Evolutionary conservation across 306 rosid species (phyloP).

Genomic region (Canavalia gladiata): DNA sequence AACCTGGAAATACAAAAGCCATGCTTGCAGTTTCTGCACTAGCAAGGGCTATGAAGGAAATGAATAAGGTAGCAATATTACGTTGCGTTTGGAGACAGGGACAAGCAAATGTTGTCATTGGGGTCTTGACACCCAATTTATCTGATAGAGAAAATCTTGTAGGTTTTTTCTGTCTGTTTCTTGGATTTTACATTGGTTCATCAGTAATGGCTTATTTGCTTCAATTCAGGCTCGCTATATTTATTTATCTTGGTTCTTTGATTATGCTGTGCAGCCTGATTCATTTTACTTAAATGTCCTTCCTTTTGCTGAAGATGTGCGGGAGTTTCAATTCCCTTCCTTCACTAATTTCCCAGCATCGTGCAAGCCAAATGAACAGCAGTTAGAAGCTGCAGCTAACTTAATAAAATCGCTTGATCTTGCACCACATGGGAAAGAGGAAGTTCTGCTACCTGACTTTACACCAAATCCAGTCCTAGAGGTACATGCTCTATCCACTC

Average conservation of each 20-base stretch:
- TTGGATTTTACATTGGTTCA: constrained; percentile 11
- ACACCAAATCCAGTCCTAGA: constrained; percentile 89
- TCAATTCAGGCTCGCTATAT: constrained; percentile 36
- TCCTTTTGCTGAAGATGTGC: constrained; percentile 90
- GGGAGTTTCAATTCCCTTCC: constrained; percentile 92
- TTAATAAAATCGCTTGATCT: constrained; percentile 81
- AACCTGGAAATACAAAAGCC: constrained; percentile 73
- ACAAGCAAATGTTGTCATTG: constrained; percentile 72
- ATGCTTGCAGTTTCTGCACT: constrained; percentile 81
- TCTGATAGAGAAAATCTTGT: constrained; percentile 74
- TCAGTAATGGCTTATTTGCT: background rate
- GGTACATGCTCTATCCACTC: constrained; percentile 59
- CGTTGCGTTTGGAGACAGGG: constrained; percentile 96
- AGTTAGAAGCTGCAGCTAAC: constrained; percentile 82
- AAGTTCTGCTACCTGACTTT: constrained; percentile 75
- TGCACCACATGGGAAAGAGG: constrained; percentile 72
- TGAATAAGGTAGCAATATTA: constrained; percentile 82
- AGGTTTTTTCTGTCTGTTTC: constrained; percentile 46
- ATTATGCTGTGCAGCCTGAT: constrained; percentile 73
- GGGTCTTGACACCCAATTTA: constrained; percentile 83
- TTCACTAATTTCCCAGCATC: constrained; percentile 68
- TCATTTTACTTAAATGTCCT: constrained; percentile 87
- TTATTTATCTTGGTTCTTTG: constrained; percentile 40
- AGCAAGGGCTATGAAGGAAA: constrained; percentile 92
- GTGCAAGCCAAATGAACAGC: constrained; percentile 75